Base-by-base conservation (phyloP, 2,329 filamentous ascomycete genomes). In the Endoconidiophora polonica region DNA sequence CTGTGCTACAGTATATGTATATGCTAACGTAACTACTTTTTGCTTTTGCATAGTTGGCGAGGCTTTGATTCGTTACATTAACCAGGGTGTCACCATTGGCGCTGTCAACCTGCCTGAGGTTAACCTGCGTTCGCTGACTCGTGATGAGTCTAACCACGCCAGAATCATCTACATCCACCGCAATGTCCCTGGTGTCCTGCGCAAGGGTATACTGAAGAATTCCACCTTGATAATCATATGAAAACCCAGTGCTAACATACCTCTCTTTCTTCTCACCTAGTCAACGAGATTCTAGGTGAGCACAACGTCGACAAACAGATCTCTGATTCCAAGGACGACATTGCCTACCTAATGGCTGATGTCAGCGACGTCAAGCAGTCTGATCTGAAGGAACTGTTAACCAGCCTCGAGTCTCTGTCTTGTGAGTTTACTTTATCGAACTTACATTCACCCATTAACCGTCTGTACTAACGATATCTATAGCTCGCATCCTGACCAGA, bases 251-350 rank as follows among this genome's bases (percentile, higher is more conserved):
- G 12, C 44, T 43, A 36, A 44, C 12, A 12, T 14, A 14, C 20
- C 46, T 39, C 37, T 18, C 40, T 29, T 29, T 9, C 12, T 33
- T 33, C 7, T 10, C 29, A 33, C 9, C 9, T 55, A 81, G 91
- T 98, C 57, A 98, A 98, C 71, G 85, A 91, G 60, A 86, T 96
- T 55, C 74, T 98, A 44, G 85, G 83, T 41, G 81, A 93, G 60
- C 88, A 98, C 71, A 98, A 98, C 65, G 88, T 98, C 58, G 90
- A 95, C 69, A 96, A 96, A 73, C 91, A 98, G 68, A 96, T 93
- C 71, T 91, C 86, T 46, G 91, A 96, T 65, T 94, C 84, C 67
- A 83, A 82, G 69, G 90, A 87, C 58, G 90, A 96, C 63, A 75
- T 91, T 56, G 91, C 91, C 18, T 98, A 98, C 63, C 72, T 98